phyloP scores from a whole-genome alignment of 1,139 yeast species.

The Meyerozyma elateridarum region DNA sequence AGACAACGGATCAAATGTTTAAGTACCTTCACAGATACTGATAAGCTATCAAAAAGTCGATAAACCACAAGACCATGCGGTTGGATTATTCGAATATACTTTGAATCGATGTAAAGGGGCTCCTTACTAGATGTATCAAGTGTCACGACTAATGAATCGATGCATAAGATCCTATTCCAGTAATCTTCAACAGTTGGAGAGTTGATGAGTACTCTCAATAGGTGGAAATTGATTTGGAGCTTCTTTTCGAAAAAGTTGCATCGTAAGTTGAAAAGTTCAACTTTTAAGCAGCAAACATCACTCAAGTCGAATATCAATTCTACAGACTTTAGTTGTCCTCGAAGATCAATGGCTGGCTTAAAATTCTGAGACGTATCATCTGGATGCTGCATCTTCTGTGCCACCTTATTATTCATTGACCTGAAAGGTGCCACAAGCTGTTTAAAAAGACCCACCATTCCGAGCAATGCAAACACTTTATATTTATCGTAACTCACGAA shows the following conservation, averaged over 20 bases:
- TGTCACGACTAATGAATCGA: conserved; percentile 29
- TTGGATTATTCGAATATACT: conserved; percentile 34
- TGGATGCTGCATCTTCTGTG: conserved; percentile 21
- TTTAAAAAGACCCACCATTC: conserved; percentile 48
- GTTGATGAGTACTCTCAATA: conserved; percentile 47
- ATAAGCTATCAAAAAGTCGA: conserved; percentile 56
- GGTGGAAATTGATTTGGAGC: conserved; percentile 23
- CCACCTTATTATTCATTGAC: conserved; percentile 19
- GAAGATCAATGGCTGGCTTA: conserved; percentile 8
- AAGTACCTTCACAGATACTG: conserved; percentile 48
- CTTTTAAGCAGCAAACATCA: conserved; percentile 43
- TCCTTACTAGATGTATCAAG: conserved; percentile 15
- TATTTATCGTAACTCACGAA: conserved; percentile 41
- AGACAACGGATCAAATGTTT: conserved; percentile 51
- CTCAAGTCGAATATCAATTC: conserved; percentile 31
- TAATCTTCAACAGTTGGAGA: conserved; percentile 44
- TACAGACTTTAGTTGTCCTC: conserved; percentile 18
- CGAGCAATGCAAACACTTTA: conserved; percentile 48
- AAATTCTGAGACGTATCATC: conserved; percentile 10
- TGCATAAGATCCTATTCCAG: conserved; percentile 50
- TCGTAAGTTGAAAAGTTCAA: conserved; percentile 36
- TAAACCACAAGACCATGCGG: conserved; percentile 57
- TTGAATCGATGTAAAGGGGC: conserved; percentile 20
- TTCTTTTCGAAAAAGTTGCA: conserved; percentile 17
- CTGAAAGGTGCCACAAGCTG: conserved; percentile 41